phyloP scores from a whole-genome alignment of 2,329 filamentous ascomycete genomes.

The Rosellinia necatrix region DNA sequence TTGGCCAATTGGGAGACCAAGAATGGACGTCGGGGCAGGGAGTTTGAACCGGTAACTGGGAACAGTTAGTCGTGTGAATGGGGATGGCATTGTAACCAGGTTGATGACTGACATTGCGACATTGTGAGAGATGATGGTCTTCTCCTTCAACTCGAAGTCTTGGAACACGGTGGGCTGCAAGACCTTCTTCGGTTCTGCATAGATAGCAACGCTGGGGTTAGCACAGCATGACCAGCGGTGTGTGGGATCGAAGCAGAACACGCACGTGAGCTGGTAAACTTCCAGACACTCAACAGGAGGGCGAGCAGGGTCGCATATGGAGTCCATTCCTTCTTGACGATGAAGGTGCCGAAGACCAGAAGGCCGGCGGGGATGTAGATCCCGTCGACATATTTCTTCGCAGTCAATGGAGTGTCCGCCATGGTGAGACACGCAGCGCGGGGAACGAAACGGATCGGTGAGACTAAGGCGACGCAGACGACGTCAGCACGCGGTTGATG shows the following conservation, averaged over 20 bases:
- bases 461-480: slow-evolving; percentile 4
- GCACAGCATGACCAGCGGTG: neutral
- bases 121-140: slow-evolving; percentile 96
- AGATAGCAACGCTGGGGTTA: slow-evolving; percentile 26
- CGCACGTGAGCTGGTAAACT: slow-evolving; percentile 74
- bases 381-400: slow-evolving; percentile 73
- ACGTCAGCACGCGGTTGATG: slow-evolving; percentile 1
- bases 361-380: slow-evolving; percentile 84
- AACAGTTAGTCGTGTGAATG: slow-evolving; percentile 10
- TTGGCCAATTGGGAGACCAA: slow-evolving; percentile 96
- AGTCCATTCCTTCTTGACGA: slow-evolving; percentile 79
- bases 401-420: slow-evolving; percentile 49
- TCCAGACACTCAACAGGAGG: slow-evolving; percentile 68
- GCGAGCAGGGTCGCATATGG: slow-evolving; percentile 72
- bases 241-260: slow-evolving; percentile 32
- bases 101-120: slow-evolving; percentile 77
- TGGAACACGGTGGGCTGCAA: slow-evolving; percentile 89
- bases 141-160: slow-evolving; percentile 90
- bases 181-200: slow-evolving; percentile 74
- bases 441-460: neutral
- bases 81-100: neutral
- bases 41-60: slow-evolving; percentile 90
- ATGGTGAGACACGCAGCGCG: slow-evolving; percentile 38
- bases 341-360: slow-evolving; percentile 73
- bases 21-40: slow-evolving; percentile 75